A percentile compares a stretch with the other conserved stretches of the same genome.
phyloP scores from a whole-genome alignment of 257 asterid species.

The Lithospermum erythrorhizon region DNA sequence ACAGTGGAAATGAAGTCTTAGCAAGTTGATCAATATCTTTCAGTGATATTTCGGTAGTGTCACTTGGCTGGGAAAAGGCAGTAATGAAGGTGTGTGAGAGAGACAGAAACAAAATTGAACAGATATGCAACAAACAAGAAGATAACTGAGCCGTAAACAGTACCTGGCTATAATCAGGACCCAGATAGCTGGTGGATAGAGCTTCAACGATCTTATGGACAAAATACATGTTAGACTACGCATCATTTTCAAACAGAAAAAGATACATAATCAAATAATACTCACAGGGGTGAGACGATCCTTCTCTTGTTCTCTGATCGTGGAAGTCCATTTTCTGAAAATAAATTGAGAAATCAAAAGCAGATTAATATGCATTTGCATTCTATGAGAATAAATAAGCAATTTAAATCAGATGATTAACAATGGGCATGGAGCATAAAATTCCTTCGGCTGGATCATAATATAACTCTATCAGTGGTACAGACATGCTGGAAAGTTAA shows the following conservation, averaged over 20 bases:
- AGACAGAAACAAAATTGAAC: neutral
- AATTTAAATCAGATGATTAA: constrained; percentile 12
- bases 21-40: constrained; percentile 88
- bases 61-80: constrained; percentile 54
- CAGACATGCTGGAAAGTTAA: no score
- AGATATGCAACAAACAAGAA: constrained; percentile 1
- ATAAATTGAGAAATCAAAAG: constrained; percentile 7
- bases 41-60: constrained; percentile 52
- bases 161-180: constrained; percentile 97
- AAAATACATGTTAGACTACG: constrained; percentile 24
- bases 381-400: constrained; percentile 44
- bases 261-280: constrained; percentile 3
- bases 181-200: constrained; percentile 77
- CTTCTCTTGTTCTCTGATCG: constrained; percentile 89
- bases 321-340: constrained; percentile 86
- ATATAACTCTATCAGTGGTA: no score
- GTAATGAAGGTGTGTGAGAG: constrained; percentile 18
- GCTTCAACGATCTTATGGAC: constrained; percentile 69
- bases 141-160: constrained; percentile 11
- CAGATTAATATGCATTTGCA: constrained; percentile 46
- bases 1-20: constrained; percentile 81
- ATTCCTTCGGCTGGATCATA: no score
- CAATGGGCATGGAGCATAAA: neutral
- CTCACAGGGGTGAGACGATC: constrained; percentile 88
- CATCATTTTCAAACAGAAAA: constrained; percentile 3